Base-by-base conservation (phyloP, 169 alveolate genomes). In the Nephromyces sp. region DNA sequence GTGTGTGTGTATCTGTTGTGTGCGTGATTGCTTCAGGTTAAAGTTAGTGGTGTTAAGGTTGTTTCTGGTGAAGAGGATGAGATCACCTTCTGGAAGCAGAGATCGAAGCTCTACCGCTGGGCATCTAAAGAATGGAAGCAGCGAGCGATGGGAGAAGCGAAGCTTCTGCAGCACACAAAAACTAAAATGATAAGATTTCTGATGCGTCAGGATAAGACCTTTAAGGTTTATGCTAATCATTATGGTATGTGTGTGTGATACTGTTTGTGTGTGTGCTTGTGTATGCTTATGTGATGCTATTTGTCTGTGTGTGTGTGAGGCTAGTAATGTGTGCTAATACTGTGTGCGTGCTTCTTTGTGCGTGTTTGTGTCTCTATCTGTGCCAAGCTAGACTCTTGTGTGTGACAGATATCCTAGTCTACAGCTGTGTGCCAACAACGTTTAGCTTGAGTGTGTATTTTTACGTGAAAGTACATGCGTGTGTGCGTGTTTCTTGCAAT, bases 21-120 rank as follows among this genome's bases (percentile, higher is more conserved):
- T 51, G 15, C 25, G 0, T 25, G 43, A 0, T 1, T 62, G 65
- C 51, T 28, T 31, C 66, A 89, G 94, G 94, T 92, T 32, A 96
- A 92, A 68, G 89, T 94, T n/a, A 93, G 93, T 68, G 95, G 90
- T 66, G 96, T 90, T 1, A 87, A 86, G 78, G 92, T 93, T 15
- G 90, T 79, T 75, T 92, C 98, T 1, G 99, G 99, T 15, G 98
- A 94, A 75, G 98, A 95, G 80, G 93, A 92, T 63, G 98, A 94
- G 76, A 98, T 93, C 29, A 88, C 87, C 68, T 92, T 95, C 79
- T 95, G 94, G 95, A 93, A 90, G 57, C 91, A 84, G 29, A 77
- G 98, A 52, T 92, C 96, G 31, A 95, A 92, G 84, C 86, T 95
- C 69, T 95, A 92, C 83, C 87, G 99, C 68, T 92, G 92, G 92